These are phyloP conservation scores for Ceratobasidium sp. DNA, from an alignment of 1,284 basidiomycete species.

Conservation along the genomic window DNA sequence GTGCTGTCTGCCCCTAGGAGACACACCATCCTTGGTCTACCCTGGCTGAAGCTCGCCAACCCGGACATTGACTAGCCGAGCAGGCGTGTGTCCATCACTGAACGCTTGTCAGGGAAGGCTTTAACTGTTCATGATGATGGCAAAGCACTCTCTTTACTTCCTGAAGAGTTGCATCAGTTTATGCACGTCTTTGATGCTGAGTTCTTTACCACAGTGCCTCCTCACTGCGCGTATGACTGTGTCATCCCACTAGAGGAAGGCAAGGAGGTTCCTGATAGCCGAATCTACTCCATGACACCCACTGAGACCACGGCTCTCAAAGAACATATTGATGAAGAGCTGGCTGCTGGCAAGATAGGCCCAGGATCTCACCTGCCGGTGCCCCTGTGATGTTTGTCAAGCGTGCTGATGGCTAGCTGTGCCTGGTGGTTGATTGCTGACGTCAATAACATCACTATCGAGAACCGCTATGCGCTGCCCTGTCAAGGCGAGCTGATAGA, in stretches of 20 bases:
- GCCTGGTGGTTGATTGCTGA: conserved; percentile 53
- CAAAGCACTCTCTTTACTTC: background rate
- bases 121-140: too few relatives aligned
- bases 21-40: background rate
- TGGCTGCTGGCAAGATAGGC: background rate
- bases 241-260: background rate
- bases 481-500: conserved; percentile 53
- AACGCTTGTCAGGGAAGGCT: background rate
- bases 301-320: background rate
- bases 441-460: background rate
- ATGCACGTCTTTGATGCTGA: background rate
- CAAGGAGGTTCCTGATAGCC: background rate
- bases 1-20: background rate
- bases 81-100: background rate
- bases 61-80: background rate
- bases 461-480: conserved; percentile 51
- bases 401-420: too few relatives aligned
- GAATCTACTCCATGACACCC: background rate
- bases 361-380: background rate
- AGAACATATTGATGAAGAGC: conserved; percentile 1
- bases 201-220: background rate
- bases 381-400: too few relatives aligned
- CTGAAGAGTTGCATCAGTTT: background rate
- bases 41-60: conserved; percentile 3
- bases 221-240: background rate